Percentiles rank a stretch among this genome's conserved stretches.
These are phyloP conservation scores for Solanum sparsipilum DNA, from an alignment of 257 asterid genomes.

Conservation along the genomic window DNA sequence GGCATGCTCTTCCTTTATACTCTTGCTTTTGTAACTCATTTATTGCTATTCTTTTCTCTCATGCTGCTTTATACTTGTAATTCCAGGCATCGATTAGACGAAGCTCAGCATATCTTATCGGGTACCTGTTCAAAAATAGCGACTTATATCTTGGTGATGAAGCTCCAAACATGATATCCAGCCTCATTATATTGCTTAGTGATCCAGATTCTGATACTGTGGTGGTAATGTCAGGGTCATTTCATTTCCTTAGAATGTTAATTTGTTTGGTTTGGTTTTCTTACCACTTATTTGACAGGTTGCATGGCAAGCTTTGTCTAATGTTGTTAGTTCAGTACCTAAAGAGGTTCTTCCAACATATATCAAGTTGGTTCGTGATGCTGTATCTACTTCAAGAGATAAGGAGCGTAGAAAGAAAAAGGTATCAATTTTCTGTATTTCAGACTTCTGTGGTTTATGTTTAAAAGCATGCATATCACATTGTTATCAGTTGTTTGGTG, in stretches of 20 bases:
- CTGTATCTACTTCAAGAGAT: slow-evolving; percentile 92
- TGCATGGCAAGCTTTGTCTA: slow-evolving; percentile 93
- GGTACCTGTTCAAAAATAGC: slow-evolving; percentile 86
- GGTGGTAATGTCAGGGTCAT: slow-evolving; percentile 31
- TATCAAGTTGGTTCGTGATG: slow-evolving; percentile 93
- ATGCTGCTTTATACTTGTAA: slow-evolving; percentile 9
- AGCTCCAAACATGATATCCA: slow-evolving; percentile 86
- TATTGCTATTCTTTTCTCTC: background rate
- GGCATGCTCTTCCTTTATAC: slow-evolving; percentile 32
- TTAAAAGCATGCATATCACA: background rate
- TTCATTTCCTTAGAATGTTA: slow-evolving; percentile 2
- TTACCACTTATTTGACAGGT: slow-evolving; percentile 33
- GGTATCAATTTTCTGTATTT: slow-evolving; percentile 12
- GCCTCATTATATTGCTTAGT: slow-evolving; percentile 76
- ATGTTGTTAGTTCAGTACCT: slow-evolving; percentile 76
- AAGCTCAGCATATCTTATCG: slow-evolving; percentile 78
- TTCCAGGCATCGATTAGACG: slow-evolving; percentile 74
- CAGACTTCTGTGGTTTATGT: background rate
- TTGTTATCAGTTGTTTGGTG: background rate
- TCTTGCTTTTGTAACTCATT: background rate
- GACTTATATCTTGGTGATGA: slow-evolving; percentile 87
- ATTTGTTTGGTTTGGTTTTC: slow-evolving; percentile 5
- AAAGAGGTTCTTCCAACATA: slow-evolving; percentile 88
- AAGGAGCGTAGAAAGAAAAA: slow-evolving; percentile 91
- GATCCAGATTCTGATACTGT: slow-evolving; percentile 77